Evolutionary conservation across 78 protist genomes (phyloP), one percentile per base, ranked within the genome.

Genomic region (Mastigamoeba balamuthi): DNA sequence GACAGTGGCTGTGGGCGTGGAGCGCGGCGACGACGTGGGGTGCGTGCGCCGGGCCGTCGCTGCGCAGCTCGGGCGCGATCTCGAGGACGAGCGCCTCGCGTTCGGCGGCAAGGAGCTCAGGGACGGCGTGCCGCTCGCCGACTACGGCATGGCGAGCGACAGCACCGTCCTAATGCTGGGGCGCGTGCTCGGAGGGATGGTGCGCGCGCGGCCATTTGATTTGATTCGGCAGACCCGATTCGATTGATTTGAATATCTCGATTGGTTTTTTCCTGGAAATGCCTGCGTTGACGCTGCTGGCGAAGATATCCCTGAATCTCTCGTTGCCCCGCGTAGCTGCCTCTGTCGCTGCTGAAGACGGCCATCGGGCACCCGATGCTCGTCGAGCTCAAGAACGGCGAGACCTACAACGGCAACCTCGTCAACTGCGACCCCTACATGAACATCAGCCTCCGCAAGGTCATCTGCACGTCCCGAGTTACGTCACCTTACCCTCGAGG

Each of bases 331-430:
- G 33, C 33, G 17, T 48, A 48, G 58, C 17, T 48, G 58, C 58
- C 58, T 48, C 17, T 17, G 17, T 48, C 58, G 33, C 58, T 48
- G 58, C 17, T 48, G 17, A 48, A 17, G 17, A 48, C 58, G 17
- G 58, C 58, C 58, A 17, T 48, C 33, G 58, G 58, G 58, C 58
- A 48, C 17, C 58, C 17, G 17, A 48, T 48, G 58, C 78, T 88
- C 43, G 92, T 95, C 3, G 98, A 95, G 67, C 72, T 95, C 48
- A 95, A 95, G 78, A 92, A 88, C 68, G 98, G 98, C 6, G 98
- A 92, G 71, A 91, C 96, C 30, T 92, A 83, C 92, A 92, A 92
- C 76, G 98, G 98, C 1, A 17, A 42, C 29, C 73, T 95, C 8
- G 86, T 72, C 6, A 78, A 65, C 40, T 95, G 98, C 67, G 98